Evolutionary conservation across 345 rosid genomes (phyloP).

Genomic region (Euphorbia peplus): DNA sequence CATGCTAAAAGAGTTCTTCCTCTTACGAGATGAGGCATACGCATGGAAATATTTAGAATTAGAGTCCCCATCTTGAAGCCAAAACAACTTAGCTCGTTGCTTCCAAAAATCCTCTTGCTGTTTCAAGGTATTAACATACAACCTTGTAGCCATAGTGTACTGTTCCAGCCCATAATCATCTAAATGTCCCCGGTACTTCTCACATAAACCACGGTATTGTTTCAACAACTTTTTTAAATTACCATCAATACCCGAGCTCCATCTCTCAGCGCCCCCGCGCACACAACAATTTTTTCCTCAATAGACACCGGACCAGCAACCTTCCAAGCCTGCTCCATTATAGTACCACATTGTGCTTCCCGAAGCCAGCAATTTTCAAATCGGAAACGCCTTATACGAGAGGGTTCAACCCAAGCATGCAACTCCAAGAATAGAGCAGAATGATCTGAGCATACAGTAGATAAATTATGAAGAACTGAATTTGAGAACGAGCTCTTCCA

Average conservation of each 20-base stretch:
- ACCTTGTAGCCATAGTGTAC: background rate
- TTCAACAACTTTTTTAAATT: too few species aligned
- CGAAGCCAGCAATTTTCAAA: background rate
- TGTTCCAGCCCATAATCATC: background rate
- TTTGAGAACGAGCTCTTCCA: background rate
- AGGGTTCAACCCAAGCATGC: background rate
- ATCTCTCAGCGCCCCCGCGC: background rate
- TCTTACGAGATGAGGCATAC: too few species aligned
- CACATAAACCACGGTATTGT: too few species aligned
- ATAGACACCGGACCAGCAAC: too few species aligned
- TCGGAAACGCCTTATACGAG: too few species aligned
- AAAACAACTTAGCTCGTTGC: background rate
- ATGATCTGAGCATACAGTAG: background rate
- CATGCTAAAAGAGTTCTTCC: too few species aligned
- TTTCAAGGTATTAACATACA: too few species aligned
- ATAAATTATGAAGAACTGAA: too few species aligned
- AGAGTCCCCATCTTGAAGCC: too few species aligned
- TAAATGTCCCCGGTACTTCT: too few species aligned
- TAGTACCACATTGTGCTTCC: background rate
- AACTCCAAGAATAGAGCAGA: background rate
- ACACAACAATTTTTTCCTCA: too few species aligned
- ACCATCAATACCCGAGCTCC: background rate
- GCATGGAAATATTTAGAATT: too few species aligned
- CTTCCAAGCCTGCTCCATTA: background rate
- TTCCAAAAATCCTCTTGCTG: background rate